phyloP scores from a whole-genome alignment of 73 alveolate species.

The Paraurostyla sp. region DNA sequence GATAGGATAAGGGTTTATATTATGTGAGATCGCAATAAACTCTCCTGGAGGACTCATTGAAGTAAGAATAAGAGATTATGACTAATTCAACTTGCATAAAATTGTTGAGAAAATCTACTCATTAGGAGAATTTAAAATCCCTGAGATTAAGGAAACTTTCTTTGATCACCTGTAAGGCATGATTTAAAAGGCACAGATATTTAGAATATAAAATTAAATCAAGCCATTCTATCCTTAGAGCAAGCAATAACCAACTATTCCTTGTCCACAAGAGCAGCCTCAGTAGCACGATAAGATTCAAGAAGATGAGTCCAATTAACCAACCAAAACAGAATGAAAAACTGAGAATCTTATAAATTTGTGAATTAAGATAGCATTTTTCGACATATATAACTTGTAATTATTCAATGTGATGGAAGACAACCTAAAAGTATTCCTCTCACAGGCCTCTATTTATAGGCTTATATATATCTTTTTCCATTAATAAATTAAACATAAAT shows the following conservation, averaged over 20 bases:
- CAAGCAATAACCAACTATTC: neutral
- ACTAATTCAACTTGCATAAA: neutral
- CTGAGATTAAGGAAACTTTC: neutral
- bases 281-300: neutral
- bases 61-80: neutral
- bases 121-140: neutral
- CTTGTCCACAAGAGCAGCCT: neutral
- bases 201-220: neutral
- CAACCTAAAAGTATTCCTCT: too few relatives aligned
- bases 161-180: neutral
- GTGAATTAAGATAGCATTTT: too few relatives aligned
- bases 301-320: neutral
- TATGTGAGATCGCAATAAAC: neutral
- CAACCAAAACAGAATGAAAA: too few relatives aligned
- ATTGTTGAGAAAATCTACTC: neutral
- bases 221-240: slow-evolving; percentile 12
- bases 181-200: neutral
- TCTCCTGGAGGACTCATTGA: slow-evolving; percentile 5
- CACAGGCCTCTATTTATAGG: neutral
- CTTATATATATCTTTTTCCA: neutral
- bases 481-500: neutral
- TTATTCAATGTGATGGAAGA: neutral
- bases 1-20: neutral
- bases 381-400: too few relatives aligned
- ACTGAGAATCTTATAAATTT: too few relatives aligned